These are phyloP conservation scores for Nigrospora osmanthi DNA, from an alignment of 2,329 filamentous ascomycete species.

Conservation along the genomic window DNA sequence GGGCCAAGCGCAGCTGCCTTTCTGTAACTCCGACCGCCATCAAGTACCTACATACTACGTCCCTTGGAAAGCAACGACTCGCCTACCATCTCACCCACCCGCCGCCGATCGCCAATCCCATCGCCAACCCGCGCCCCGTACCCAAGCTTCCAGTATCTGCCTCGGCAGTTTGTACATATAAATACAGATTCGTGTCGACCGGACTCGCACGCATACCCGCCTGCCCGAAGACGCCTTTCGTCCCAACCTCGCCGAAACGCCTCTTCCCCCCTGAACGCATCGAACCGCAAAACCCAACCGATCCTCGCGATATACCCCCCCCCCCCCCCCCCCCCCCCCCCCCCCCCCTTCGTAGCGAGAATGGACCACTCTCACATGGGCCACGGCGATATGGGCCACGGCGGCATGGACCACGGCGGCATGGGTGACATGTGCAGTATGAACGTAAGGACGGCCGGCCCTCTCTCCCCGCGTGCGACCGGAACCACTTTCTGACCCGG, in stretches of 20 bases:
- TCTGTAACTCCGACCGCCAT: too few species aligned
- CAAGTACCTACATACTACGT: too few species aligned
- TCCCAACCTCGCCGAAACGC: neutral
- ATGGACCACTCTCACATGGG: conserved; percentile 37
- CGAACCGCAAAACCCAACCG: neutral
- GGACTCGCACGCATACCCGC: too few species aligned
- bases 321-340: neutral
- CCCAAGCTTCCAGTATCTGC: too few species aligned
- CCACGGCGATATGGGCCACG: conserved; percentile 46
- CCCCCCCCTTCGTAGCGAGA: neutral
- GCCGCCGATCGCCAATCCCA: too few species aligned
- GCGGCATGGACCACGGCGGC: conserved; percentile 44
- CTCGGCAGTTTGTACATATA: too few species aligned
- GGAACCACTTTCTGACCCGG: neutral
- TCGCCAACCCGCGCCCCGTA: too few species aligned
- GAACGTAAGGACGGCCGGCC: conserved; percentile 55
- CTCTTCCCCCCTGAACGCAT: neutral
- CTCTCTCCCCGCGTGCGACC: neutral
- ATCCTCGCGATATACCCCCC: neutral
- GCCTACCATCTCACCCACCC: too few species aligned
- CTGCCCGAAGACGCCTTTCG: too few species aligned
- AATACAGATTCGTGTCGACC: too few species aligned
- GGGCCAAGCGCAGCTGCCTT: neutral
- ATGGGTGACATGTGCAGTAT: conserved; percentile 74
- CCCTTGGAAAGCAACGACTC: too few species aligned